These are phyloP conservation scores for Neobulgaria alba DNA, from an alignment of 2,329 filamentous ascomycete species.

Conservation along the genomic window DNA sequence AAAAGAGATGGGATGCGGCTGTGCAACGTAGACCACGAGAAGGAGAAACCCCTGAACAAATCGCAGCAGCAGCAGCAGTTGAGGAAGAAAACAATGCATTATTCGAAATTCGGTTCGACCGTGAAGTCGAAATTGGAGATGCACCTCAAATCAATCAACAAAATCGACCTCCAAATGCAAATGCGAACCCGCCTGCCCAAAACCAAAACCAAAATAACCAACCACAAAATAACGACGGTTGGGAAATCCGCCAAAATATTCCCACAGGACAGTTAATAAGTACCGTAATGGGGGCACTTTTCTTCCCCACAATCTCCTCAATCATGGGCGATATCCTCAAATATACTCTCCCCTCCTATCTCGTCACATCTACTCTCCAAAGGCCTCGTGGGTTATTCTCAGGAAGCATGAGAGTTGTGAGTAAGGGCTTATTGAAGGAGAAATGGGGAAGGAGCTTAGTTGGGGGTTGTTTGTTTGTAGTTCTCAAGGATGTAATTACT, in stretches of 20 bases:
- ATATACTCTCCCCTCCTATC: slow-evolving; percentile 55
- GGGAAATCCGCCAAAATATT: slow-evolving; percentile 27
- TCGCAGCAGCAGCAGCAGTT: slow-evolving; percentile 28
- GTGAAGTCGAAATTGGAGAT: background rate
- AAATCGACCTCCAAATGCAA: background rate
- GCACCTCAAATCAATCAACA: background rate
- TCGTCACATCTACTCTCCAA: slow-evolving; percentile 38
- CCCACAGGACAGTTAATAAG: slow-evolving; percentile 47
- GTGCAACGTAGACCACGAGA: slow-evolving; percentile 28
- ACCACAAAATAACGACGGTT: slow-evolving; percentile 7
- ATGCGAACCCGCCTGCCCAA: background rate
- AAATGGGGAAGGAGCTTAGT: slow-evolving; percentile 84
- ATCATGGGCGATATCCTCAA: slow-evolving; percentile 69
- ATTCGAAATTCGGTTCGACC: slow-evolving; percentile 14
- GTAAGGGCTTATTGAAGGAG: slow-evolving; percentile 55
- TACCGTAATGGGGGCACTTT: slow-evolving; percentile 57
- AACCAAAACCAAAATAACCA: background rate
- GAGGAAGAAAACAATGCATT: slow-evolving; percentile 25
- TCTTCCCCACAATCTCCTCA: slow-evolving; percentile 76
- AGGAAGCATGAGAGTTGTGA: slow-evolving; percentile 3
- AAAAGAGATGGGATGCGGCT: slow-evolving; percentile 27
- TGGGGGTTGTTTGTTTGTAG: slow-evolving; percentile 81
- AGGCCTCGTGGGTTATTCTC: background rate
- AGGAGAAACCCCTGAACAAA: slow-evolving; percentile 27
- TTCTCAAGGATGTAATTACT: slow-evolving; percentile 61